Evolutionary conservation across 768 basidiomycete genomes (phyloP).

Genomic region (Mrakia frigida): DNA sequence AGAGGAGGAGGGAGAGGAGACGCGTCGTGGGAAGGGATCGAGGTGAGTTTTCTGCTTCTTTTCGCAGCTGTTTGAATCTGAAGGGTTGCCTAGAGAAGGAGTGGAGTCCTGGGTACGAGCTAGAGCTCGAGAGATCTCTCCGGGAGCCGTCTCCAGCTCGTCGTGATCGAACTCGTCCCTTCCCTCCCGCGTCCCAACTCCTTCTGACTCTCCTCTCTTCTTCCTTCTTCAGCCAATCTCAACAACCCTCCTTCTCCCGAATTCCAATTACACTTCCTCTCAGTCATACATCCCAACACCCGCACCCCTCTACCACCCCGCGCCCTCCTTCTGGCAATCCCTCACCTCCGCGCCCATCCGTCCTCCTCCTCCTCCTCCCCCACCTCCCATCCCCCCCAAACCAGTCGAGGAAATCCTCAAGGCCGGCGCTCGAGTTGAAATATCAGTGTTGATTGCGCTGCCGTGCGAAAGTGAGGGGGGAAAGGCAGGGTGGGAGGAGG

Average conservation of each 20-base stretch:
- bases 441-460: not conserved
- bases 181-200: not conserved
- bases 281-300: not conserved
- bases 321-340: not conserved
- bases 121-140: too few species aligned
- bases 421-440: not conserved
- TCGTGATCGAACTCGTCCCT: too few species aligned
- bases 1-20: not conserved
- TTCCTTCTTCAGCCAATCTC: constrained; percentile 4
- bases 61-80: too few species aligned
- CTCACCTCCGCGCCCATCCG: constrained; percentile 4
- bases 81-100: too few species aligned
- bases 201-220: not conserved
- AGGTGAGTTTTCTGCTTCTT: constrained; percentile 8
- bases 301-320: not conserved
- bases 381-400: not conserved
- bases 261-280: not conserved
- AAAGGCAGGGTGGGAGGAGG: not conserved
- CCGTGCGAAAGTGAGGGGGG: not conserved
- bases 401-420: not conserved
- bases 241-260: not conserved
- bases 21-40: not conserved
- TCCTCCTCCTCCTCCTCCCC: not conserved
- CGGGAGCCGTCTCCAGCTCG: too few species aligned
- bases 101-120: too few species aligned